Conservation (phyloP, 2,329 filamentous ascomycete species). For the Penicillium sp. region DNA sequence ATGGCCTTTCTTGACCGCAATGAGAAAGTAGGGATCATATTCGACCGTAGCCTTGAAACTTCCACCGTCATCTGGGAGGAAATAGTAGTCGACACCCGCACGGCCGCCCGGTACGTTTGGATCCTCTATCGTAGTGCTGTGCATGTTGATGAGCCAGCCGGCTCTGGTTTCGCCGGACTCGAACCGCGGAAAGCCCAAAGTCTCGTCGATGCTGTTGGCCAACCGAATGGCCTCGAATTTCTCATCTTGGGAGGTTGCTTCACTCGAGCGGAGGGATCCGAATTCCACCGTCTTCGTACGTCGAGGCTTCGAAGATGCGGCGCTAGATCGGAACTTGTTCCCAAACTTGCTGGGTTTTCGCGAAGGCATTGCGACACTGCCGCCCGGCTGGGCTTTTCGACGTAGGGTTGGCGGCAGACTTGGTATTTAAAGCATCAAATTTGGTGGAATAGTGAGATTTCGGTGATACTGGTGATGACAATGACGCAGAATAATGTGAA, state of each 20-base stretch:
- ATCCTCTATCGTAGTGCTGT: slow-evolving; percentile 84
- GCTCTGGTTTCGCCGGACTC: slow-evolving; percentile 82
- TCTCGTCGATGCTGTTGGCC: slow-evolving; percentile 88
- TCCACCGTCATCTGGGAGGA: slow-evolving; percentile 83
- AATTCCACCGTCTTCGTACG: slow-evolving; percentile 78
- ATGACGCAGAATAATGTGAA: not conserved
- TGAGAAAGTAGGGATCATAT: slow-evolving; percentile 94
- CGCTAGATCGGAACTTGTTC: slow-evolving; percentile 50
- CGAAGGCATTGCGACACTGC: slow-evolving; percentile 46
- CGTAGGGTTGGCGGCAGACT: slow-evolving; percentile 21
- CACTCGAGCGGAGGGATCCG: slow-evolving; percentile 69
- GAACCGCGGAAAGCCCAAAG: slow-evolving; percentile 89
- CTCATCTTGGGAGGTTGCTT: slow-evolving; percentile 89
- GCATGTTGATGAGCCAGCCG: slow-evolving; percentile 95
- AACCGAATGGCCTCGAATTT: slow-evolving; percentile 83
- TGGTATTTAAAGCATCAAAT: slow-evolving; percentile 29
- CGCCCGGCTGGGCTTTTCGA: slow-evolving; percentile 28
- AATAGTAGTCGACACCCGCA: slow-evolving; percentile 94
- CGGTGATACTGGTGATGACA: not conserved
- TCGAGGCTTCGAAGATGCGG: slow-evolving; percentile 50
- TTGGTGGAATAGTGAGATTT: not conserved
- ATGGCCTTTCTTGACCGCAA: slow-evolving; percentile 83
- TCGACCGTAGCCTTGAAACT: slow-evolving; percentile 96
- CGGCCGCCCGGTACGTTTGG: slow-evolving; percentile 79
- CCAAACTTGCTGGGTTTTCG: slow-evolving; percentile 67